Conservation (phyloP, 306 rosid genomes). For the Phaseolus lunatus region DNA sequence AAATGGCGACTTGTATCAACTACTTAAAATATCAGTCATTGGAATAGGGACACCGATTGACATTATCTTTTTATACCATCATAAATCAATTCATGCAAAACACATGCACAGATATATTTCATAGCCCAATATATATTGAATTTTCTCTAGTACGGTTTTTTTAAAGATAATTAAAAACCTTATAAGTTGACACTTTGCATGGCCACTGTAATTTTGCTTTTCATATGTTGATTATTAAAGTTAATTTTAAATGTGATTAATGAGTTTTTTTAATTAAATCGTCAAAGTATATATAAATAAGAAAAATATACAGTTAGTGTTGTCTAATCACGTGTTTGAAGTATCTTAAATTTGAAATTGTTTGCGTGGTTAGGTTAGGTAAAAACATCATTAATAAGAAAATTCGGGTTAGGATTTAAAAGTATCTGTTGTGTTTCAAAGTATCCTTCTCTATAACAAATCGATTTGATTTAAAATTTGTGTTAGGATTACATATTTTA, state of each 20-base stretch:
- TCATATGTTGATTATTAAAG: not conserved
- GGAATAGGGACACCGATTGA: not conserved
- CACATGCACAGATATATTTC: not conserved
- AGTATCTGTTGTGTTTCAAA: not conserved
- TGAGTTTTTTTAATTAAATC: not conserved
- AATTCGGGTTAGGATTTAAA: slow-evolving; percentile 27
- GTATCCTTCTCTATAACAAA: slow-evolving; percentile 5
- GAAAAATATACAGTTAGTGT: slow-evolving; percentile 29
- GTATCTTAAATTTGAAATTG: slow-evolving; percentile 35
- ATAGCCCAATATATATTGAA: not conserved
- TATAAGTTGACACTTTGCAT: slow-evolving; percentile 11
- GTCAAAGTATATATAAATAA: not conserved
- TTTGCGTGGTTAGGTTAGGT: slow-evolving; percentile 43
- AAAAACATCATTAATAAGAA: slow-evolving; percentile 33
- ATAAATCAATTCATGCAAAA: not conserved
- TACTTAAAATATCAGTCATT: slow-evolving; percentile 32
- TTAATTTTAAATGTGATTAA: not conserved
- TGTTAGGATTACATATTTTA: too few species aligned
- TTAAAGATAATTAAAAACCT: not conserved
- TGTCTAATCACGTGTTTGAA: slow-evolving; percentile 38
- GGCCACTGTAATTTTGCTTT: not conserved
- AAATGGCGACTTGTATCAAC: slow-evolving; percentile 47
- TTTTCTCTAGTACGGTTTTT: not conserved
- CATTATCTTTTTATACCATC: not conserved
- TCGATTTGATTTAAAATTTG: too few species aligned